phyloP scores from a whole-genome alignment of 805 yeast species.

The Saturnispora quitensis region DNA sequence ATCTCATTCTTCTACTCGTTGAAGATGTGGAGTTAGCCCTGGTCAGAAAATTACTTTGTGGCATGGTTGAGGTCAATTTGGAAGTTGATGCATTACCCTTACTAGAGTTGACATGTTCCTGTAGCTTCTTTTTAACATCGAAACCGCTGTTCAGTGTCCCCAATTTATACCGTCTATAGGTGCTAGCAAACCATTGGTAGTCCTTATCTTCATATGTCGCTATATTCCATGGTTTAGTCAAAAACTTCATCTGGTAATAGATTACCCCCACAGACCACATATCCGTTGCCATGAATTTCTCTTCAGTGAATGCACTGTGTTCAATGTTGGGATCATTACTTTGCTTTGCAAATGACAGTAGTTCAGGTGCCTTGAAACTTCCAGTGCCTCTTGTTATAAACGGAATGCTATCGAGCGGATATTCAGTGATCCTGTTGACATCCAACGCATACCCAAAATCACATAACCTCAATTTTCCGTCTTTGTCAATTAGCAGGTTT shows the following conservation, averaged over 20 bases:
- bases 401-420: constrained; percentile 14
- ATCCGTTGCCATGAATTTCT: constrained; percentile 33
- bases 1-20: background rate
- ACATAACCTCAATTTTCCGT: constrained; percentile 36
- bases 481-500: constrained; percentile 37
- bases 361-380: constrained; percentile 48
- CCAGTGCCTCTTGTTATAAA: constrained; percentile 38
- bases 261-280: constrained; percentile 45
- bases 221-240: constrained; percentile 40
- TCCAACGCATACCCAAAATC: constrained; percentile 46
- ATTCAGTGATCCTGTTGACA: constrained; percentile 17
- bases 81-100: background rate
- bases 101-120: background rate
- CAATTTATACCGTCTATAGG: constrained; percentile 11
- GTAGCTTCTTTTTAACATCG: constrained; percentile 14
- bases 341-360: constrained; percentile 12
- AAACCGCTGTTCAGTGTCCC: constrained; percentile 14
- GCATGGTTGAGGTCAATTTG: background rate
- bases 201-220: constrained; percentile 27
- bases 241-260: constrained; percentile 35
- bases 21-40: background rate
- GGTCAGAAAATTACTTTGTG: background rate
- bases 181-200: constrained; percentile 15
- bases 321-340: background rate
- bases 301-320: background rate